Percentiles rank a stretch among this genome's conserved stretches.
Evolutionary conservation across 2,329 filamentous ascomycete genomes (phyloP).

Genomic region (Aspergillus sojae): DNA sequence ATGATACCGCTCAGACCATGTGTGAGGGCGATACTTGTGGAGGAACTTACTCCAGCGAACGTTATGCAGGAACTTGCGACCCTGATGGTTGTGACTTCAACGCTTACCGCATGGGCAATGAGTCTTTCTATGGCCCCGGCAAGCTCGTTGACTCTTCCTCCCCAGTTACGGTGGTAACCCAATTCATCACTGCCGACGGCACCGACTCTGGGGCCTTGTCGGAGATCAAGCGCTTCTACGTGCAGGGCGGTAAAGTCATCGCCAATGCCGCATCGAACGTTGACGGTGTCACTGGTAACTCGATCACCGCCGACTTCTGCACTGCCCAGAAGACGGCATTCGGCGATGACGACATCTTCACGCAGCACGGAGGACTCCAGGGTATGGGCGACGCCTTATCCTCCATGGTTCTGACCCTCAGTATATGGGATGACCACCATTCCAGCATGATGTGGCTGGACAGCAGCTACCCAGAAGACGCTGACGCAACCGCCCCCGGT

Average conservation of each 20-base stretch:
- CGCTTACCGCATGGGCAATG: slow-evolving; percentile 66
- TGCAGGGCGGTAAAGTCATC: slow-evolving; percentile 63
- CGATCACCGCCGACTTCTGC: slow-evolving; percentile 62
- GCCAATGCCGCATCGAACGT: slow-evolving; percentile 55
- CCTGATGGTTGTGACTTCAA: slow-evolving; percentile 74
- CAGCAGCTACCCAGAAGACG: slow-evolving; percentile 60
- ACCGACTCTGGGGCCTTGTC: slow-evolving; percentile 51
- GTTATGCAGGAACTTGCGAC: slow-evolving; percentile 66
- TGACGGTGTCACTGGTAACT: slow-evolving; percentile 52
- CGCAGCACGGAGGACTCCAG: slow-evolving; percentile 55
- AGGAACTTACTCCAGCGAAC: slow-evolving; percentile 53
- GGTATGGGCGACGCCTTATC: slow-evolving; percentile 57
- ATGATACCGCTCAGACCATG: slow-evolving; percentile 49
- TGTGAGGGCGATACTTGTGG: slow-evolving; percentile 57
- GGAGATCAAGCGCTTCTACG: slow-evolving; percentile 66
- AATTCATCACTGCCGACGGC: slow-evolving; percentile 58
- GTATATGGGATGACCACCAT: slow-evolving; percentile 65
- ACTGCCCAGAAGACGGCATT: slow-evolving; percentile 58
- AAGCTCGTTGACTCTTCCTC: slow-evolving; percentile 61
- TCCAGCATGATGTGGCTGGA: slow-evolving; percentile 76
- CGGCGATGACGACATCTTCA: slow-evolving; percentile 57
- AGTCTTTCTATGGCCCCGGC: slow-evolving; percentile 63
- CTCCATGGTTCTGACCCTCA: slow-evolving; percentile 65
- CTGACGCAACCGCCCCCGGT: slow-evolving; percentile 48
- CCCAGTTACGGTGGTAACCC: slow-evolving; percentile 68